Evolutionary conservation across 805 yeast genomes (phyloP), one percentile per base, ranked within the genome.

Genomic region (Ogataea glucozyma): DNA sequence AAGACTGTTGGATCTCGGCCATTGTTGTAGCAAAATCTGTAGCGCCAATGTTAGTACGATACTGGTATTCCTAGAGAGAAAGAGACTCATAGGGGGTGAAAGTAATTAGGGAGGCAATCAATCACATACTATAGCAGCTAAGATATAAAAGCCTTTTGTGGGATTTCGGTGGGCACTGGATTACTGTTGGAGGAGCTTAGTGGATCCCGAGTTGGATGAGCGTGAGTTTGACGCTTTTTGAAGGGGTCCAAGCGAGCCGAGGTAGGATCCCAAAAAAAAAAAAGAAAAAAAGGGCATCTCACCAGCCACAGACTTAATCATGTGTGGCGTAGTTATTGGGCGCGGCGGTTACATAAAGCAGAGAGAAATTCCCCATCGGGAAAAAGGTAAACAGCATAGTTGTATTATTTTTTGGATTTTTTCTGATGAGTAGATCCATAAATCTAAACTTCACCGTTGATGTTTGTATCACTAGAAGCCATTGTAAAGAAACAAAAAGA

Each of bases 341-440:
- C 23, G 33, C 32, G 36, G 32, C 26, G 35, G 43, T 41, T 30
- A 30, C 10, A 18, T 17, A 21, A 17, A 21, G 32, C 32, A n/a
- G 13, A 16, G 36, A 11, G 11, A 20, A 4, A 6, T n/a, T 9
- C 58, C 52, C 21, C 14, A 39, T 47, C 33, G 7, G 55, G 59
- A 20, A 49, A 52, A 40, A 47, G 4, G 46, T 51, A 51, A 53
- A 54, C 45, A 53, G 13, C 14, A 35, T 14, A 35, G 18, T 14
- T 32, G 11, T 20, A 31, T 7, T 4, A 10, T 21, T 21, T 24
- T 35, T 26, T 26, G n/a, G n/a, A n/a, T n/a, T n/a, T n/a, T n/a
- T n/a, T n/a, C n/a, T n/a, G n/a, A n/a, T n/a, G n/a, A n/a, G n/a
- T n/a, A n/a, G n/a, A n/a, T n/a, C n/a, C 12, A 30, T 18, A 30